Evolutionary conservation across 1,139 yeast species (phyloP), one percentile per base, ranked within the genome.

Genomic region (Ogataea hybrid): DNA sequence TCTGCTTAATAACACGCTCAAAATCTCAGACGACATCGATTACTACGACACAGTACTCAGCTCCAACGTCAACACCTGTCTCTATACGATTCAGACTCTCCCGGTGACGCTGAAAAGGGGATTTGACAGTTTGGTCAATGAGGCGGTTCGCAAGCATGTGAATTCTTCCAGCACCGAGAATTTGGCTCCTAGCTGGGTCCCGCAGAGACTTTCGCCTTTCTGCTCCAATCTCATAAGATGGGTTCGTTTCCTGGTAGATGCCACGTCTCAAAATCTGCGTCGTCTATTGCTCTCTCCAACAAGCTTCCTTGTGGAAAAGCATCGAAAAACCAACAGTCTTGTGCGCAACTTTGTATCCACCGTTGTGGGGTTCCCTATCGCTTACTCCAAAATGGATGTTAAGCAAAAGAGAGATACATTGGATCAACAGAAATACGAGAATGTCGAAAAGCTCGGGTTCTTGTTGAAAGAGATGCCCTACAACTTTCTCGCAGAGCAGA

Each of bases 371-470:
- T 49, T 67, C 3, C 75, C 75, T 3, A 54, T 63, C 16, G 50
- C 50, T 20, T 61, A 66, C 7, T 47, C 69, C 0, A 50, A 50
- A 18, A 50, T 57, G 21, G 64, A 65, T 32, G 37, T 69, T 11
- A 52, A 56, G 6, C 15, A 32, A 0, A 65, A 61, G 33, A 60
- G 58, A 31, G 48, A 47, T 2, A 35, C 41, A 0, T 46, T 68
- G 10, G 32, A 47, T 3, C 12, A 46, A 1, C 43, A 63, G 10
- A 61, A 63, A 34, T 46, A 48, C 2, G 37, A 42, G 6, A 65
- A 65, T 44, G 64, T 70, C 1, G 50, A 53, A 25, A 57, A 55
- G 27, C 43, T 71, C n/a, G 75, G 75, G 0, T 52, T 53, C 8
- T 42, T 70, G 22, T 49, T 69, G 3, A 48, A 51, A 3, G 61